phyloP scores from a whole-genome alignment of 257 asterid species.

The Plantago elongata region DNA sequence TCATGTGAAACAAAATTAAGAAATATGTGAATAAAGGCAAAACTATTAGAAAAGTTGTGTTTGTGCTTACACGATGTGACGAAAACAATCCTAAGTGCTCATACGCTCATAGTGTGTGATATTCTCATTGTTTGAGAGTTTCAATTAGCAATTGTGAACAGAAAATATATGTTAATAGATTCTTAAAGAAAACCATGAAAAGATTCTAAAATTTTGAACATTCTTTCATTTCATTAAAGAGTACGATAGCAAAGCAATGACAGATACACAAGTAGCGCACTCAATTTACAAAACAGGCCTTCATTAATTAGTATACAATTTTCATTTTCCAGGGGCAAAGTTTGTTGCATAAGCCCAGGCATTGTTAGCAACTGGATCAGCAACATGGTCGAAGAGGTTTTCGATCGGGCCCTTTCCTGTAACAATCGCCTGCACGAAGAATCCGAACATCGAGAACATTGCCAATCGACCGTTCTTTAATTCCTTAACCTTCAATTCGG shows the following conservation, averaged over 20 bases:
- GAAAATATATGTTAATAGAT: too few species aligned
- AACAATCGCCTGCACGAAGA: conserved; percentile 85
- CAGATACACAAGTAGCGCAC: not conserved
- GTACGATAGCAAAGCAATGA: not conserved
- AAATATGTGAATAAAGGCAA: too few species aligned
- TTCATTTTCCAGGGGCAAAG: conserved; percentile 79
- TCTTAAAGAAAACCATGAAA: too few species aligned
- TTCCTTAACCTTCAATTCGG: conserved; percentile 57
- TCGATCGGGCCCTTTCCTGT: conserved; percentile 87
- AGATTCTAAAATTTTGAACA: too few species aligned
- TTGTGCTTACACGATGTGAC: too few species aligned
- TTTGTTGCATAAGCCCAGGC: conserved; percentile 91
- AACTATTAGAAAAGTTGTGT: too few species aligned
- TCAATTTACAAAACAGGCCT: not conserved
- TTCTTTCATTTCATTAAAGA: too few species aligned
- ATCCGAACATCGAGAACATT: conserved; percentile 67
- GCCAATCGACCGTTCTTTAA: conserved; percentile 71
- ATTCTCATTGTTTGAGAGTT: too few species aligned
- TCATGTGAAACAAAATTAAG: too few species aligned
- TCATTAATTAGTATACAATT: not conserved
- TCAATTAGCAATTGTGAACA: too few species aligned
- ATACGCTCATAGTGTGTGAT: too few species aligned
- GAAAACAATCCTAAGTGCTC: too few species aligned
- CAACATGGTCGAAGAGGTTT: conserved; percentile 63
- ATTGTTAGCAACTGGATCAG: conserved; percentile 79